Evolutionary conservation across 371 early-diverging fungal species (phyloP).

Genomic region (Mucor lusitanicus): DNA sequence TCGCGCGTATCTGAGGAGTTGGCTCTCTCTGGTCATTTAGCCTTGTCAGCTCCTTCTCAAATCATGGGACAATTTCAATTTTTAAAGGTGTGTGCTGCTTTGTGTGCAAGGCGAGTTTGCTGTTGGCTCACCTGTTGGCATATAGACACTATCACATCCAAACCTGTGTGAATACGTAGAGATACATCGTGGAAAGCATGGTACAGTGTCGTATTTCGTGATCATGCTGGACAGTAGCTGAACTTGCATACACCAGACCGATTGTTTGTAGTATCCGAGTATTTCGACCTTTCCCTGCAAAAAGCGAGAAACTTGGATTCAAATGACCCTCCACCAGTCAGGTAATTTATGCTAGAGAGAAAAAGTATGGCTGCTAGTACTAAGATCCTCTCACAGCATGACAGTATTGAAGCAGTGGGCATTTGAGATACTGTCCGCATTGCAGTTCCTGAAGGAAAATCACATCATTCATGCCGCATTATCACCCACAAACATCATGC

Average conservation of each 20-base stretch:
- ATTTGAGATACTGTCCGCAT: conserved; percentile 54
- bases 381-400: conserved; percentile 4
- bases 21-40: conserved; percentile 49
- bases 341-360: conserved; percentile 6
- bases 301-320: conserved; percentile 29
- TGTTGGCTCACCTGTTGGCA: background rate
- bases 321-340: conserved; percentile 16
- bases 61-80: conserved; percentile 63
- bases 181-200: conserved; percentile 62
- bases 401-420: conserved; percentile 52
- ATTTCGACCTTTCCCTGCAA: conserved; percentile 45
- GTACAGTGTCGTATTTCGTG: conserved; percentile 24
- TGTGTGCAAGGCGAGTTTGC: background rate
- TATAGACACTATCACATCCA: conserved; percentile 56
- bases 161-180: conserved; percentile 63
- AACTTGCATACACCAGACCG: conserved; percentile 43
- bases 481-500: conserved; percentile 52
- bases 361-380: background rate
- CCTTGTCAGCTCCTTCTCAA: conserved; percentile 57
- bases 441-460: conserved; percentile 50
- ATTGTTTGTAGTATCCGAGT: conserved; percentile 62
- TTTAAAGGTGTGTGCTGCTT: conserved; percentile 43
- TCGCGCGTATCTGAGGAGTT: conserved; percentile 40
- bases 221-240: background rate
- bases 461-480: conserved; percentile 55